These are phyloP conservation scores for Auriculariales sp. DNA, from an alignment of 768 basidiomycete species.

Conservation along the genomic window DNA sequence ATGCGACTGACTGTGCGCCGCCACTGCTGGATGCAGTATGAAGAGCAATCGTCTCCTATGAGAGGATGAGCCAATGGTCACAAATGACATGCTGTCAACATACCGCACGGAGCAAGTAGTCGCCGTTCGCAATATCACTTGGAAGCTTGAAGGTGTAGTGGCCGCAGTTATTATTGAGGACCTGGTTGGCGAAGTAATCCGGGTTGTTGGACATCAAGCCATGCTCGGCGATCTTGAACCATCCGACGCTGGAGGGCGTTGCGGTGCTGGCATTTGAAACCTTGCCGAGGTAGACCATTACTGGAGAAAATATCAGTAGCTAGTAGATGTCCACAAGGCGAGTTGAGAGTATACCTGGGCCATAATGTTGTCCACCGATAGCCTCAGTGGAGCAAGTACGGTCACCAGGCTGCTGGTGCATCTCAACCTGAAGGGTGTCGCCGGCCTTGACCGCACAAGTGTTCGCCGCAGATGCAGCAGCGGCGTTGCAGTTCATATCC, in stretches of 20 bases:
- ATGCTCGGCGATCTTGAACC: slow-evolving; percentile 4
- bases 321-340: background rate
- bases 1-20: background rate
- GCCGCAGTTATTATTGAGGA: slow-evolving; percentile 1
- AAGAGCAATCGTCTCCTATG: slow-evolving; percentile 9
- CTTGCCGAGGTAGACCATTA: slow-evolving; percentile 4
- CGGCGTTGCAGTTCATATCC: slow-evolving; percentile 3
- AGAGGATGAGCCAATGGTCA: slow-evolving; percentile 15
- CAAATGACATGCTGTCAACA: too few species aligned
- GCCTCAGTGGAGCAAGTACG: slow-evolving; percentile 2
- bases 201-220: slow-evolving; percentile 1
- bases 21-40: background rate
- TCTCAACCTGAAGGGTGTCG: slow-evolving; percentile 4
- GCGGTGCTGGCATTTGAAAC: slow-evolving; percentile 2
- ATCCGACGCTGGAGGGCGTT: background rate
- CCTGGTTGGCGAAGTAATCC: slow-evolving; percentile 1
- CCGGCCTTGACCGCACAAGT: slow-evolving; percentile 2
- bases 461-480: background rate
- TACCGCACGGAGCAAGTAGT: slow-evolving; percentile 5
- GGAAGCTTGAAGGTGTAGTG: slow-evolving; percentile 2
- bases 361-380: slow-evolving; percentile 4
- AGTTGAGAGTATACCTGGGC: background rate
- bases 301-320: background rate
- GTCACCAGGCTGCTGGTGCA: slow-evolving; percentile 4
- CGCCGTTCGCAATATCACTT: slow-evolving; percentile 1